phyloP scores from a whole-genome alignment of 1,139 yeast genomes.

The Candida sp. region DNA sequence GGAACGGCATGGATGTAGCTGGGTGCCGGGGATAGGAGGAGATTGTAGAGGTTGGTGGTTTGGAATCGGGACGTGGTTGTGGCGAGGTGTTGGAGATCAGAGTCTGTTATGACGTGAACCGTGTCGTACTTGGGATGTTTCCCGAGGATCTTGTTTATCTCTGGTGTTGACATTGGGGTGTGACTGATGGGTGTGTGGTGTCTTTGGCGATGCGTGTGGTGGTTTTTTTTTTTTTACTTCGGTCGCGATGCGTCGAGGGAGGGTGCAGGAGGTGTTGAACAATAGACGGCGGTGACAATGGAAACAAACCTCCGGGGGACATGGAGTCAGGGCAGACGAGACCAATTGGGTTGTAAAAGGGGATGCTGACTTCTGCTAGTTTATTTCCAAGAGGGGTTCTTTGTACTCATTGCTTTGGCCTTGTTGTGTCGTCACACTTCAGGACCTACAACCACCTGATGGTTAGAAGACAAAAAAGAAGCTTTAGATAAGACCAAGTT shows the following conservation, averaged over 20 bases:
- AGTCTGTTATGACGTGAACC: constrained; percentile 6
- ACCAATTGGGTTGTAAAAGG: not conserved
- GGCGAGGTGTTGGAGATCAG: not conserved
- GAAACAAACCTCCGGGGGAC: too few species aligned
- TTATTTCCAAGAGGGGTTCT: too few species aligned
- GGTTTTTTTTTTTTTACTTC: not conserved
- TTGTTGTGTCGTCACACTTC: too few species aligned
- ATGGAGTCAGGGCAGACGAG: not conserved
- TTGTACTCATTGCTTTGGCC: too few species aligned
- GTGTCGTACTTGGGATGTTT: constrained; percentile 6
- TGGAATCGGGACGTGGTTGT: not conserved
- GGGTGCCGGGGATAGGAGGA: not conserved
- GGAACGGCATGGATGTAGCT: not conserved
- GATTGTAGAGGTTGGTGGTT: not conserved
- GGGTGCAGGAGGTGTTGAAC: not conserved
- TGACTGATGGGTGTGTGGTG: not conserved
- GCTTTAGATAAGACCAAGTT: too few species aligned
- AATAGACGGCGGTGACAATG: not conserved
- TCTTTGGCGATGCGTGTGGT: not conserved
- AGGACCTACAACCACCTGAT: too few species aligned
- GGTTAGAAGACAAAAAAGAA: too few species aligned
- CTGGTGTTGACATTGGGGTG: not conserved
- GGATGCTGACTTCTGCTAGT: too few species aligned
- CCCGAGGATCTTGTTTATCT: not conserved
- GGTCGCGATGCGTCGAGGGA: not conserved